phyloP scores from a whole-genome alignment of 2,329 filamentous ascomycete genomes.

The Phoma herbarum region DNA sequence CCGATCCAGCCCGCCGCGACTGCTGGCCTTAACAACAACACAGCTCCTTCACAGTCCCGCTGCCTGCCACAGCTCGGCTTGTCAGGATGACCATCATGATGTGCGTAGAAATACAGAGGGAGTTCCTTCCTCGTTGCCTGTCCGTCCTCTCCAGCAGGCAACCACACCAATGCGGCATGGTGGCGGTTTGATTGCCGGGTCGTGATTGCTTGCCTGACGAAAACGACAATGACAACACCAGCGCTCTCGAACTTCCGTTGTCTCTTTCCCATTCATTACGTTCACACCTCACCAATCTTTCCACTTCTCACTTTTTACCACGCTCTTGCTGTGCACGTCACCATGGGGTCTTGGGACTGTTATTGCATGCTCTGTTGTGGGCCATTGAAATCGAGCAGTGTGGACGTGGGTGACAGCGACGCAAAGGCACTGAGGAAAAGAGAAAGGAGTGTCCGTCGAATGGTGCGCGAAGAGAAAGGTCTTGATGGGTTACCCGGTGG shows the following conservation, averaged over 20 bases:
- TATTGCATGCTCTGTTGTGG: constrained; percentile 32
- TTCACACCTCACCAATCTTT: background rate
- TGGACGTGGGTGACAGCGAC: constrained; percentile 19
- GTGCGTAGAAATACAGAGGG: too few species aligned
- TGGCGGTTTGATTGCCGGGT: background rate
- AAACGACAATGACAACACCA: background rate
- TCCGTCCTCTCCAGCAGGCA: background rate
- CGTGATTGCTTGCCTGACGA: background rate
- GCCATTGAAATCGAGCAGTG: constrained; percentile 6
- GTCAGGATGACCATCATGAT: too few species aligned
- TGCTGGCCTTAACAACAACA: too few species aligned
- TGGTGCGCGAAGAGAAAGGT: background rate
- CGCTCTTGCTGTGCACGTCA: background rate
- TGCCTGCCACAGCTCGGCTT: too few species aligned
- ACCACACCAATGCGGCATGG: background rate
- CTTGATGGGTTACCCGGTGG: too few species aligned
- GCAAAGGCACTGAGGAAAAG: constrained; percentile 17
- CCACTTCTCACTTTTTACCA: background rate
- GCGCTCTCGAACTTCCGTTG: too few species aligned
- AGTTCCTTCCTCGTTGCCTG: too few species aligned
- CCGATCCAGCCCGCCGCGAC: too few species aligned
- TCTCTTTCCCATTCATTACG: background rate
- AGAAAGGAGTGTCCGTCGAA: constrained; percentile 4
- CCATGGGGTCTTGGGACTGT: constrained; percentile 32
- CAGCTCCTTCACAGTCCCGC: too few species aligned